These are phyloP conservation scores for Canna indica DNA, from an alignment of 176 grass and related monocot genomes.

Conservation along the genomic window DNA sequence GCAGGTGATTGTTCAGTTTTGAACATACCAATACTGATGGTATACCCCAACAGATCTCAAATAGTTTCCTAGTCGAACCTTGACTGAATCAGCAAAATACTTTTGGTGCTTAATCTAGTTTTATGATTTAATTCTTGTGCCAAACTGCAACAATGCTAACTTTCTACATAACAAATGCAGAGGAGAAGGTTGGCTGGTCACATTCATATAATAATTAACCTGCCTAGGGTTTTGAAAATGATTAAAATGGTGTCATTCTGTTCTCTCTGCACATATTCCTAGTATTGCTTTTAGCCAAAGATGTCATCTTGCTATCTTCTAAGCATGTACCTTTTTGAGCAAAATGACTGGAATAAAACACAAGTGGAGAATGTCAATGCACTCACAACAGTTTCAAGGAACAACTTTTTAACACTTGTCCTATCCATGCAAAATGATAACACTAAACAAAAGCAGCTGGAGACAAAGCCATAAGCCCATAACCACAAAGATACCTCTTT, in stretches of 20 bases:
- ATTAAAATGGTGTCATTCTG: no score
- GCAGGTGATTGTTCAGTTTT: no score
- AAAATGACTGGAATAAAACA: neutral
- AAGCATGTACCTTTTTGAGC: neutral
- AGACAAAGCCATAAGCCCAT: neutral
- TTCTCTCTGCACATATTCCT: constrained; percentile 2
- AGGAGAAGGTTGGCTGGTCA: neutral
- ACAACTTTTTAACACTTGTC: neutral
- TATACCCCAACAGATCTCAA: no score
- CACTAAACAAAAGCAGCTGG: neutral
- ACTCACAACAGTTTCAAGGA: neutral
- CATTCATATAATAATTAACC: no score
- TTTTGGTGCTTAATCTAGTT: no score
- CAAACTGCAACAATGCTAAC: no score
- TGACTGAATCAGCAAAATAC: no score
- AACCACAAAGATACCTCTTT: neutral
- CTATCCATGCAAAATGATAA: neutral
- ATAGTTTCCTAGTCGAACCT: no score
- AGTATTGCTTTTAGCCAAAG: neutral
- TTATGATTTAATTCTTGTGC: no score
- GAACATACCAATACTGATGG: no score
- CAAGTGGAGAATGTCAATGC: constrained; percentile 2
- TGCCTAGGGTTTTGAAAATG: no score
- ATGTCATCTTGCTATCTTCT: neutral
- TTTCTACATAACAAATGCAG: no score